Evolutionary conservation across 495 filamentous ascomycete genomes (phyloP).

Genomic region (Hyaloscypha bicolor): DNA sequence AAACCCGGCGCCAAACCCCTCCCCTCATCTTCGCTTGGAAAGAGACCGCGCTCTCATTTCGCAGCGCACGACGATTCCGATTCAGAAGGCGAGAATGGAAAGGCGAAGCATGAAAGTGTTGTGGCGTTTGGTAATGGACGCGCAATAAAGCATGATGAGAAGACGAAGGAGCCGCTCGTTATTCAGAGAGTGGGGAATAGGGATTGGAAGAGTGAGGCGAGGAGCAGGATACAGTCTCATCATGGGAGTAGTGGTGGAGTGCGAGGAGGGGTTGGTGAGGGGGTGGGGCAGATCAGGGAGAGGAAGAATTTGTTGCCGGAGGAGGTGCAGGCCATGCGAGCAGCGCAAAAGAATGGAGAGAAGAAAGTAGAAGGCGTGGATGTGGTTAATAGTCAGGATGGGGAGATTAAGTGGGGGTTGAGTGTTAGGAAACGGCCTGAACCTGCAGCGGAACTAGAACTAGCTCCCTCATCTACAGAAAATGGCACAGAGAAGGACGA

Average conservation of each 20-base stretch:
- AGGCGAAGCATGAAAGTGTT: slow-evolving; percentile 37
- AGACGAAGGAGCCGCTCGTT: slow-evolving; percentile 54
- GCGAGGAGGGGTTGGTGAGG: slow-evolving; percentile 35
- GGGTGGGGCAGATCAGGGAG: neutral
- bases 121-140: slow-evolving; percentile 41
- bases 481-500: slow-evolving; percentile 37
- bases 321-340: slow-evolving; percentile 47
- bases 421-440: slow-evolving; percentile 30
- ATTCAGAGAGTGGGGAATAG: slow-evolving; percentile 69
- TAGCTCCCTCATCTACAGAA: neutral
- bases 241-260: slow-evolving; percentile 31
- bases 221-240: slow-evolving; percentile 42
- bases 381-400: slow-evolving; percentile 38
- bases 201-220: slow-evolving; percentile 69
- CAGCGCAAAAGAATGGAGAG: slow-evolving; percentile 13
- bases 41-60: slow-evolving; percentile 26
- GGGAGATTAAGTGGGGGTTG: slow-evolving; percentile 29
- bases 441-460: slow-evolving; percentile 27
- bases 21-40: slow-evolving; percentile 25
- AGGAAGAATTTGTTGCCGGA: slow-evolving; percentile 52
- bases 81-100: slow-evolving; percentile 16
- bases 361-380: slow-evolving; percentile 33
- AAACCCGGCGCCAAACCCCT: slow-evolving; percentile 18
- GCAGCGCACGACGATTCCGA: slow-evolving; percentile 17
- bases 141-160: slow-evolving; percentile 33